These are phyloP conservation scores for Zizania latifolia DNA, from an alignment of 176 grass and related monocot genomes.

Conservation along the genomic window DNA sequence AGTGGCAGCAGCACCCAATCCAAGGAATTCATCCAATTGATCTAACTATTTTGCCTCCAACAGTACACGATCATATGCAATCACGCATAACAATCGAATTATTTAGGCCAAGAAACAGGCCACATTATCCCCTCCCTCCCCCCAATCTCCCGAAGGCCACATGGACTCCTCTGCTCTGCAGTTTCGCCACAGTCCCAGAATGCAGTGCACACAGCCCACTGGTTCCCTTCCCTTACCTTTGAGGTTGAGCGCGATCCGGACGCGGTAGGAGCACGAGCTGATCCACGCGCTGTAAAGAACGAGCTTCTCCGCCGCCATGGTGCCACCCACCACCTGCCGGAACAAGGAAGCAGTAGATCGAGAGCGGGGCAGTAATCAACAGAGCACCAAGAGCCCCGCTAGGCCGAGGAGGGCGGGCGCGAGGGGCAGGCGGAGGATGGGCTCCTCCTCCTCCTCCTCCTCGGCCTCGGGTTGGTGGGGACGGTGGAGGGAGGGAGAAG, in stretches of 20 bases:
- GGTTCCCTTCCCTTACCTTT: conserved; percentile 51
- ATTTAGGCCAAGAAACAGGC: not conserved
- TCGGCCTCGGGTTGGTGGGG: not conserved
- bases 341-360: not conserved
- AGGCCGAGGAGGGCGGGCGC: too few relatives aligned
- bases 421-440: too few relatives aligned
- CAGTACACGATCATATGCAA: too few relatives aligned
- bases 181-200: not conserved
- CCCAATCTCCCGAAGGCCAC: too few relatives aligned
- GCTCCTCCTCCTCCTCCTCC: not conserved
- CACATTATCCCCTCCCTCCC: not conserved
- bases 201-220: not conserved
- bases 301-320: conserved; percentile 40
- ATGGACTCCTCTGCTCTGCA: too few relatives aligned
- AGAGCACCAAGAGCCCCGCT: too few relatives aligned
- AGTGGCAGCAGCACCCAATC: too few relatives aligned
- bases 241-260: conserved; percentile 75
- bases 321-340: not conserved
- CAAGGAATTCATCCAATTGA: not conserved
- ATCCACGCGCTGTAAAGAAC: conserved; percentile 61
- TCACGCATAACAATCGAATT: not conserved
- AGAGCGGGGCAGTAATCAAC: too few relatives aligned
- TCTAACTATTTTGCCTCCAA: too few relatives aligned
- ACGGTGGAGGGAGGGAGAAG: too few relatives aligned
- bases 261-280: conserved; percentile 70